Evolutionary conservation across 2,329 filamentous ascomycete genomes (phyloP), one percentile per base, ranked within the genome.

Genomic region (Monosporascus sp.): DNA sequence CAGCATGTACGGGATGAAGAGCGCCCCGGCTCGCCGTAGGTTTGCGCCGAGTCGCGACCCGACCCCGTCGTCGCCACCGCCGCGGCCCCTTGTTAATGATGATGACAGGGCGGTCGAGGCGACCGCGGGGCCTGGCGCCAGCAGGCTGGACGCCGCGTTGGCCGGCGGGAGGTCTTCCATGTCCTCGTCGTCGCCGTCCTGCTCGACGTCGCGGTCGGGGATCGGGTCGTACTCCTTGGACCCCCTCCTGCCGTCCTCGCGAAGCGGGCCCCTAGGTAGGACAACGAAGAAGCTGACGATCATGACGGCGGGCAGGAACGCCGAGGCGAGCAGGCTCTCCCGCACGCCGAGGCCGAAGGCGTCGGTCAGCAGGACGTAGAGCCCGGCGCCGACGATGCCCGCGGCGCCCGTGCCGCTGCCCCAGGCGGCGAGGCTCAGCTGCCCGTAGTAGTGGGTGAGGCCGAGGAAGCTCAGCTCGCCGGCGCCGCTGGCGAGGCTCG

Each of bases 391-490:
- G 1, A 93, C 78, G 53, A 99, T 71, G 0, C 93, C 93, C 1
- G 93, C 93, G 0, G 88, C 93, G 1, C 93, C 93, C 0, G 93
- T 97, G 0, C 93, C 93, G 59, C 88, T 93, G 0, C 91, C 89
- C 94, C 94, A 99, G 37, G 90, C 87, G 0, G 92, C 92, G 19
- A 97, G 79, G 62, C 90, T 91, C 71, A 90, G 87, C 8, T 84
- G 86, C 0, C 93, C 94, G 65, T 97, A 97, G 74, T 88, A 97
- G 69, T 97, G 93, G 16, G 93, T 96, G 64, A 99, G 73, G 1
- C 91, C 88, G 6, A 99, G 75, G 66, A 97, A 97, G 70, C 88
- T 95, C 55, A 97, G 76, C 74, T 97, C 94, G 34, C 94, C 94
- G 19, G 81, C 89, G 17, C 94, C 94, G 57, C 87, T 91, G 62